Base-by-base conservation (phyloP, 805 yeast species). In the Torulaspora indica region DNA sequence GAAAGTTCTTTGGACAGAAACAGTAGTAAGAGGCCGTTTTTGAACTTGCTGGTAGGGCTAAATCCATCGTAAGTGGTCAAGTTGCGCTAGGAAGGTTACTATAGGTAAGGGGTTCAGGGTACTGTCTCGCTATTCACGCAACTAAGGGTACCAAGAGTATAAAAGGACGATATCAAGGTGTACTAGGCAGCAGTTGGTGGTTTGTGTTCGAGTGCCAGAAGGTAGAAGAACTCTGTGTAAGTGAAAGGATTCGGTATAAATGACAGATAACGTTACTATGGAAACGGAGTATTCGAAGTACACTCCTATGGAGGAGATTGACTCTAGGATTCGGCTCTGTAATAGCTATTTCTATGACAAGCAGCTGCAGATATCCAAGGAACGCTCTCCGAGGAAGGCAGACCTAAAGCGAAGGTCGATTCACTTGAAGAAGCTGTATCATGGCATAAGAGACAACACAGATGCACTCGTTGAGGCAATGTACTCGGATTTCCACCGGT, bases 371-470 rank as follows among this genome's bases (percentile, higher is more conserved):
- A 23, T 56, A n/a, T 40, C 61, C 3, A 24, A 45, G 3, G 40
- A 30, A 8, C 42, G 43, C 13, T 45, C 54, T 14, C 51, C 57
- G 3, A 37, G 38, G 15, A 48, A 47, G 24, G 46, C 36, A 2
- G 64, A 60, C 38, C 31, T 56, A 10, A 33, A 51, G 17, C 74
- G 57, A 57, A 72, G 95, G 38, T 70, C 76, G 52, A 70, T 77
- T 42, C 85, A 80, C 58, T 72, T 89, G 52, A 73, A 87, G 46
- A 78, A 81, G 55, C 56, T 89, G 14, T 84, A 82, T 67, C 81
- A 73, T 53, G 81, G 77, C 1, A 44, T 89, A 13, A 66, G 70
- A 47, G 89, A 84, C 58, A 73, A 81, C 56, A 72, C 68, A 40
- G 79, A 77, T 3, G 67, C 58, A 9, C 55, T 91, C 29, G 63